Base-by-base conservation (phyloP, 2,329 filamentous ascomycete genomes). In the Coniochaeta sp. region DNA sequence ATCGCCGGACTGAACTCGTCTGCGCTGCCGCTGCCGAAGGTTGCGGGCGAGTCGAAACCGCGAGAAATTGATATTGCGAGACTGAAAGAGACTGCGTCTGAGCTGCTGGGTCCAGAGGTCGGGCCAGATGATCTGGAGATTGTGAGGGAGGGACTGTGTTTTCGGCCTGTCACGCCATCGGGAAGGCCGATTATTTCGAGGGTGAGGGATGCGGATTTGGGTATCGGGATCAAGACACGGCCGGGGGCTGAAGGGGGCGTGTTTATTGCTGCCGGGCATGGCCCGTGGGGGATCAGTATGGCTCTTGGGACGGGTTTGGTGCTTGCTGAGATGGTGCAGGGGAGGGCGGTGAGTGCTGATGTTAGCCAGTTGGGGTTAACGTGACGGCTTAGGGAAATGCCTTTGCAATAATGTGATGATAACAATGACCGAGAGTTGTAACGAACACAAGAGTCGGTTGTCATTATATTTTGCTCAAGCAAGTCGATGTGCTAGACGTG, bases 251-350 rank as follows among this genome's bases (percentile, higher is more conserved):
- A 77, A 1, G 85, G 87, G 1, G 89, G 89, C 4, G 86, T 93
- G 0, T 93, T 84, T 69, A 71, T 92, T 40, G 85, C 87, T 1
- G 79, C 86, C 4, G 89, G 90, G 0, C 89, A 93, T 76, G 89
- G 89, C 0, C 87, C 89, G 0, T 93, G 89, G 89, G 89, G 89
- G 0, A 89, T 89, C 28, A 81, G 78, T 56, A 68, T 85, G 67
- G 78, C 79, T 17, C 73, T 90, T 33, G 89, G 89, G 1, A 92
- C 88, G 0, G 90, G 89, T 0, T 81, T 82, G 64, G 84, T 90
- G 6, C 75, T 92, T 74, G 81, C 87, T 12, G 89, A 92, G 73
- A 78, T 92, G 80, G 79, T 90, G 47, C 79, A 83, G 66, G 86
- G 84, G 1, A 74, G 78, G 62, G 70, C 73, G 62, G 73, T 81